Evolutionary conservation across 163 green algal species (phyloP), one percentile per base, ranked within the genome.

Genomic region (Chlorella variabilis): DNA sequence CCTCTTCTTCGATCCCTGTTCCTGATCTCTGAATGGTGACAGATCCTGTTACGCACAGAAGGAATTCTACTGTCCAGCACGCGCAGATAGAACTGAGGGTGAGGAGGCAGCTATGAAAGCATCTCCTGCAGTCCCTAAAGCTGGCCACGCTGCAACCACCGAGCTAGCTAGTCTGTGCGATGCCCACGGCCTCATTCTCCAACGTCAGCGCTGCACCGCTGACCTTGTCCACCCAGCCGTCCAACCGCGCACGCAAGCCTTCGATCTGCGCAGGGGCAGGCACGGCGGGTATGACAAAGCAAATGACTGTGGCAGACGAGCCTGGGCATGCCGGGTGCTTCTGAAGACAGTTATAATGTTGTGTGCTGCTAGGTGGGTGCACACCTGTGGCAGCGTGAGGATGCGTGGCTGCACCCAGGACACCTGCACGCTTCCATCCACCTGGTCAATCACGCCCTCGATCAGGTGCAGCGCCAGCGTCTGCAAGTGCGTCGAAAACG

Each of bases 361-460:
- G 45, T 15, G 11, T 54, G 45, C 11, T n/a, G n/a, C n/a, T n/a
- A n/a, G n/a, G n/a, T n/a, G n/a, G n/a, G n/a, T 4, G 42, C 69
- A n/a, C 69, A 77, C 73, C 73, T 94, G 89, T 20, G 87, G 74
- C 42, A 92, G 81, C 5, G 91, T 94, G 34, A 98, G 86, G 56
- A 97, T 92, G 21, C 94, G 84, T 34, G 92, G 93, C 82, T 94
- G 89, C 66, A 98, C 92, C 94, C 94, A 98, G 11, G 87, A 91
- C 33, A 98, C 90, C 62, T 89, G 84, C 69, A 97, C 91, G 29
- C 67, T 91, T 23, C 81, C 83, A 23, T 90, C 84, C 39, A 99
- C 97, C 80, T 98, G 92, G 88, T 99, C 96, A 65, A 99, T 98
- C 65, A 85, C 86, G 41, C 95, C 97, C 79, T 98, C 93, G 49